Percentiles rank a stretch among this genome's conserved stretches.
phyloP scores from a whole-genome alignment of 208 protist genomes.

The Strigomonas culicis region DNA sequence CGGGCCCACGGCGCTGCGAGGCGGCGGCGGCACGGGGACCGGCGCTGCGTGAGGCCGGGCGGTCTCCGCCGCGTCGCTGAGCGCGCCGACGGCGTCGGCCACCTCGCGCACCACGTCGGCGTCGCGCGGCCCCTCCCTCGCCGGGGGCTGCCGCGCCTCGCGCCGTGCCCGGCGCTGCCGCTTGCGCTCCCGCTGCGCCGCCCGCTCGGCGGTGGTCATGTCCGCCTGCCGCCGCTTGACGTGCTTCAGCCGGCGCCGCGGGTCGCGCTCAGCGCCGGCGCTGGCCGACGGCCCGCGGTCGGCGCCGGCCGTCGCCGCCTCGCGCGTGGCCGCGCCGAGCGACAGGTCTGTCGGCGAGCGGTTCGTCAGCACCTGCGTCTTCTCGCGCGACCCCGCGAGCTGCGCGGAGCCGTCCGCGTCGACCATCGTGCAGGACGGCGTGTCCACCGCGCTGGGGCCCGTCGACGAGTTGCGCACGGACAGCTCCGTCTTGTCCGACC shows the following conservation, averaged over 20 bases:
- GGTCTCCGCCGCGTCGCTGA: no score
- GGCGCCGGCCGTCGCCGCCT: background rate
- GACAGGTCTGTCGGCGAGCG: background rate
- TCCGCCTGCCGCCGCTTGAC: background rate
- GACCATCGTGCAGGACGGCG: background rate
- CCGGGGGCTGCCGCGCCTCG: background rate
- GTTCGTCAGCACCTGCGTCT: background rate
- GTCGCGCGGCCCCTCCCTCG: constrained; percentile 5
- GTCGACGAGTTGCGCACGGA: background rate
- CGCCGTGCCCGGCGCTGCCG: background rate
- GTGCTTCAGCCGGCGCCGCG: background rate
- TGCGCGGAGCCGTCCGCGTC: background rate
- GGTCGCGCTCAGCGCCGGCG: background rate
- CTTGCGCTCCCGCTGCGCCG: constrained; percentile 3
- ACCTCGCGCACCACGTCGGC: no score
- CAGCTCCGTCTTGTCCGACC: constrained; percentile 22
- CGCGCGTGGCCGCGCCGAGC: background rate
- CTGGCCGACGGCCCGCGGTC: background rate
- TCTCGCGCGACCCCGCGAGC: background rate
- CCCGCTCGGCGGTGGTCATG: constrained; percentile 10
- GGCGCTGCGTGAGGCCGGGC: background rate
- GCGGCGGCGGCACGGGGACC: background rate
- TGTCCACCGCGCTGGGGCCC: background rate
- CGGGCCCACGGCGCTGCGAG: background rate
- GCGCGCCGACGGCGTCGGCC: no score